Conservation (phyloP, 371 early-diverging fungal genomes). For the Mucor sp. region DNA sequence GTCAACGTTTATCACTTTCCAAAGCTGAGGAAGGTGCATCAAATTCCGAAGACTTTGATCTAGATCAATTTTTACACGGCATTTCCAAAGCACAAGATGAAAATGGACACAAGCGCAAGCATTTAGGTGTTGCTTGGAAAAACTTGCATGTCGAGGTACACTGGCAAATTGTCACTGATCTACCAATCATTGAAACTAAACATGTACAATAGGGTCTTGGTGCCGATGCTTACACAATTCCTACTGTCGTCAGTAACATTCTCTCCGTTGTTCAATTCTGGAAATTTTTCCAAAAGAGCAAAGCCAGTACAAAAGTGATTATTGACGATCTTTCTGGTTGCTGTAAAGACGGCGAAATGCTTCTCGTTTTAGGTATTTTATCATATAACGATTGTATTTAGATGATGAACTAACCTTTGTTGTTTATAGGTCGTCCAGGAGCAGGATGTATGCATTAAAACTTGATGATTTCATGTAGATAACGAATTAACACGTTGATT, state of each 20-base stretch:
- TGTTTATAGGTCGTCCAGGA: constrained; percentile 74
- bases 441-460: constrained; percentile 76
- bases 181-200: background rate
- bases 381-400: too few relatives aligned
- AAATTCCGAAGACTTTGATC: constrained; percentile 34
- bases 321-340: constrained; percentile 60
- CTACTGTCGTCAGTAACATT: constrained; percentile 22
- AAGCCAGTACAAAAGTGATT: constrained; percentile 36
- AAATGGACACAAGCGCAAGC: constrained; percentile 29
- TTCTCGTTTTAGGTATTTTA: constrained; percentile 60
- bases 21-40: constrained; percentile 23
- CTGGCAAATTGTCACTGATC: background rate
- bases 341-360: constrained; percentile 71
- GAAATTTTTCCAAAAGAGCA: constrained; percentile 24
- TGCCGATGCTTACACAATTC: constrained; percentile 45
- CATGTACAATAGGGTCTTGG: constrained; percentile 33
- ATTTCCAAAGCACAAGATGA: constrained; percentile 27
- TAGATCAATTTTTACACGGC: constrained; percentile 34
- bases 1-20: constrained; percentile 13
- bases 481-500: too few relatives aligned
- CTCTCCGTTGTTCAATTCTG: constrained; percentile 36
- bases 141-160: constrained; percentile 43
- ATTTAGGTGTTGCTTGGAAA: constrained; percentile 52
- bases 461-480: too few relatives aligned
- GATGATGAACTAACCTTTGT: too few relatives aligned